Conservation (phyloP, 2,329 filamentous ascomycete genomes). For the Cryphonectria carpinicola region DNA sequence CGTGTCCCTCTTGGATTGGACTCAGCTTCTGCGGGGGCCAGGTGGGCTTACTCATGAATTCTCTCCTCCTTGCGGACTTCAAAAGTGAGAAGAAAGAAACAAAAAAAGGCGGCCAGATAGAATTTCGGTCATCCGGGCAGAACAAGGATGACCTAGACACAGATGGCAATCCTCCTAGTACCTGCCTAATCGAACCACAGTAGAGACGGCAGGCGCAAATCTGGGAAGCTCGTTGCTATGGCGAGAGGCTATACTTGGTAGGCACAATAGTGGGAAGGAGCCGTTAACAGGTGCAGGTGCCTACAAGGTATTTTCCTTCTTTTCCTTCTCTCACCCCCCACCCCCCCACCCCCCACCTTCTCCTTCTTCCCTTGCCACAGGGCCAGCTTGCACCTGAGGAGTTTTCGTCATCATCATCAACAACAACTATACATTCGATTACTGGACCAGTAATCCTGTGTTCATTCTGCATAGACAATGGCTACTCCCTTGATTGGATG, state of each 20-base stretch:
- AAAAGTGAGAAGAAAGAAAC: not conserved
- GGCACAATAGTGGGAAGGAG: not conserved
- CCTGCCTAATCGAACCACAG: slow-evolving; percentile 10
- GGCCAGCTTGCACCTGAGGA: not conserved
- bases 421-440: not conserved
- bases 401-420: not conserved
- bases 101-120: not conserved
- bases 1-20: not conserved
- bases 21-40: not conserved
- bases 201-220: slow-evolving; percentile 7
- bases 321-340: too few species aligned
- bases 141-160: slow-evolving; percentile 4
- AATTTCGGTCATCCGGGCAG: slow-evolving; percentile 10
- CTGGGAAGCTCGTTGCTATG: slow-evolving; percentile 13
- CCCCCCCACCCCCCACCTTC: too few species aligned
- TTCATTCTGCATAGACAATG: not conserved
- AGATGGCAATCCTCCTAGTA: not conserved
- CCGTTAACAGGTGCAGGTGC: not conserved
- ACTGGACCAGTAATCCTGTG: too few species aligned
- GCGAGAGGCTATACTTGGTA: not conserved
- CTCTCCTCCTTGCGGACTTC: not conserved
- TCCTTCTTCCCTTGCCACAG: too few species aligned
- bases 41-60: not conserved
- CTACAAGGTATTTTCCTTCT: not conserved
- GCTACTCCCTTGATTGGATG: not conserved